Conservation (phyloP, 2,329 filamentous ascomycete genomes). For the Pseudocercospora vitis region DNA sequence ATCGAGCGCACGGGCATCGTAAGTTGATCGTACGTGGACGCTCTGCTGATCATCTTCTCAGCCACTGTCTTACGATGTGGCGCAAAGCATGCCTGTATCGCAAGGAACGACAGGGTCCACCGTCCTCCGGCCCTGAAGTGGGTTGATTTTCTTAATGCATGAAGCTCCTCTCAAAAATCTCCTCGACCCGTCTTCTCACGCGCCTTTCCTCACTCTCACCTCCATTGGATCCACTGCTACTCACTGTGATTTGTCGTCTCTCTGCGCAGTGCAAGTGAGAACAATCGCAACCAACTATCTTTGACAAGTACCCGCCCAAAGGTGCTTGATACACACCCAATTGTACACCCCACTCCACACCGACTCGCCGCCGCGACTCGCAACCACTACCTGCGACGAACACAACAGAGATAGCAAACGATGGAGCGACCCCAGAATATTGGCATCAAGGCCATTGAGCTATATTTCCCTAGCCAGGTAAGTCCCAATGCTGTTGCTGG, state of each 20-base stretch:
- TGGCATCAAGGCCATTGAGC: constrained; percentile 56
- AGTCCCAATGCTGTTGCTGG: constrained; percentile 25
- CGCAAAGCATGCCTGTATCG: too few species aligned
- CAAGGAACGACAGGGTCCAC: too few species aligned
- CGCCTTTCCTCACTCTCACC: background rate
- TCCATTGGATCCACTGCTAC: background rate
- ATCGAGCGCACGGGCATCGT: background rate
- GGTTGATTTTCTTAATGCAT: too few species aligned
- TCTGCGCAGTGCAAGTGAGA: background rate
- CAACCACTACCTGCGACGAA: constrained; percentile 11
- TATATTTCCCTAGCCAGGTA: constrained; percentile 56
- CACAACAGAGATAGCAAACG: constrained; percentile 5
- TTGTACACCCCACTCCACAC: constrained; percentile 9
- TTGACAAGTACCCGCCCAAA: constrained; percentile 9
- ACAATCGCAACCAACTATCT: constrained; percentile 15
- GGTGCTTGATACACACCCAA: background rate
- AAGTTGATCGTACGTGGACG: constrained; percentile 1
- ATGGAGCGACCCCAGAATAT: constrained; percentile 46
- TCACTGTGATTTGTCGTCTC: background rate
- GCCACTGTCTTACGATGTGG: constrained; percentile 1
- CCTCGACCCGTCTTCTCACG: background rate
- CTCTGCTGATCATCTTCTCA: background rate
- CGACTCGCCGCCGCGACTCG: constrained; percentile 11
- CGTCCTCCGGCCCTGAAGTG: background rate
- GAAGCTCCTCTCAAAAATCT: too few species aligned